phyloP scores from a whole-genome alignment of 305 asterid species.

The Solanum hybrid region DNA sequence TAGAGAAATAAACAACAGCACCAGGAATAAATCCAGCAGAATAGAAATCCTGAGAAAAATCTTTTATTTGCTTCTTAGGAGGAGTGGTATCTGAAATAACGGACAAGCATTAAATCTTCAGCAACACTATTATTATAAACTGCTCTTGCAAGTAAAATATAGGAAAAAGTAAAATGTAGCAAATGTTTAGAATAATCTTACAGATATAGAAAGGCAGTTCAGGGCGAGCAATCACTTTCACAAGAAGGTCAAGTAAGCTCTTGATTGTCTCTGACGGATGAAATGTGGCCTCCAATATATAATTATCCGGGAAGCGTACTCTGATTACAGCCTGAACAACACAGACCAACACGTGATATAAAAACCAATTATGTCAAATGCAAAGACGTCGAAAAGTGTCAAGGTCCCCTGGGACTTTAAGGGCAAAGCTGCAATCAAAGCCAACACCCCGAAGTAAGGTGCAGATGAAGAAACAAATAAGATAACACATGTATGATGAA shows the following conservation, averaged over 20 bases:
- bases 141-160: neutral
- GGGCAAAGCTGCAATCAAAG: neutral
- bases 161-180: neutral
- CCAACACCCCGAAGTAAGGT: neutral
- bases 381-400: neutral
- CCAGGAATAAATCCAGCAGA: slow-evolving; percentile 90
- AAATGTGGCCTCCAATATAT: slow-evolving; percentile 77
- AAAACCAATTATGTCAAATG: neutral
- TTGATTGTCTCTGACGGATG: slow-evolving; percentile 86
- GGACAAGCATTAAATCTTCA: slow-evolving; percentile 1
- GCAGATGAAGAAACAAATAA: neutral
- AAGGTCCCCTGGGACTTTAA: neutral
- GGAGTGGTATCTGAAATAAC: slow-evolving; percentile 81
- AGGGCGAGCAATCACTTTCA: slow-evolving; percentile 53
- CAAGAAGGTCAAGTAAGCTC: slow-evolving; percentile 61
- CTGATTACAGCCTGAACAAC: slow-evolving; percentile 64
- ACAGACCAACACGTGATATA: neutral
- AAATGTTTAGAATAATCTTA: slow-evolving; percentile 22
- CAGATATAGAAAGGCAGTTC: slow-evolving; percentile 75
- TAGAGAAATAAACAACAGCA: slow-evolving; percentile 81
- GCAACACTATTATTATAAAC: slow-evolving; percentile 5
- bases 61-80: slow-evolving; percentile 78
- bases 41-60: slow-evolving; percentile 61
- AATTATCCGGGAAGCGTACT: slow-evolving; percentile 86
- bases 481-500: neutral